These are phyloP conservation scores for Nicotiana benthamiana DNA, from an alignment of 257 asterid genomes.

Conservation along the genomic window DNA sequence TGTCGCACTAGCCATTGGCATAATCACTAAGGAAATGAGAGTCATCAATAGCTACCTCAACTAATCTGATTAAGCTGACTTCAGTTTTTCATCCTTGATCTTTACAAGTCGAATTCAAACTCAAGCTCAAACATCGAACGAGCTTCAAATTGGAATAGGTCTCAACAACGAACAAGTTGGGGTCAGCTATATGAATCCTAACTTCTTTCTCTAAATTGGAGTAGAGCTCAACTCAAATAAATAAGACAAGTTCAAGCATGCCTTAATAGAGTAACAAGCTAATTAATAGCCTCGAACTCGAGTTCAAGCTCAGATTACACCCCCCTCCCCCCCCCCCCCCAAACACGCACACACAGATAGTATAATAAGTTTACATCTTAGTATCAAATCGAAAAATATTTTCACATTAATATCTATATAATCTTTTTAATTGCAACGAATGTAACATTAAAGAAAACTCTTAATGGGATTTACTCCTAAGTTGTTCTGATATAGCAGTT, in stretches of 20 bases:
- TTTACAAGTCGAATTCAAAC: neutral
- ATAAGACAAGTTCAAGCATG: neutral
- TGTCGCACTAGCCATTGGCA: neutral
- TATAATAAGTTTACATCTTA: neutral
- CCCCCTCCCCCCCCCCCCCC: neutral
- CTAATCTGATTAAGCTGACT: neutral
- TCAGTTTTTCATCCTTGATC: slow-evolving; percentile 3
- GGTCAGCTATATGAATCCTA: too few relatives aligned
- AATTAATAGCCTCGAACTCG: neutral
- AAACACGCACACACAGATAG: neutral
- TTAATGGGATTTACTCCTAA: neutral
- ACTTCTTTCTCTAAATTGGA: neutral
- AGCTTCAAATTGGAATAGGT: neutral
- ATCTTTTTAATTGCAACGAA: neutral
- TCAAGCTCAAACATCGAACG: neutral
- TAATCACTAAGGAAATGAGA: neutral
- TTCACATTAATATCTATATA: neutral
- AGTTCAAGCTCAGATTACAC: neutral
- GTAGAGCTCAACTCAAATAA: neutral
- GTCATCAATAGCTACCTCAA: neutral
- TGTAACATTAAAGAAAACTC: neutral
- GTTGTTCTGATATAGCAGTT: too few relatives aligned
- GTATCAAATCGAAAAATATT: neutral
- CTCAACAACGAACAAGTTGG: neutral
- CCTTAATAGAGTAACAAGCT: neutral